Percentiles rank a stretch among this genome's conserved stretches.
phyloP scores from a whole-genome alignment of 208 protist genomes.

The Blastocrithidia nonstop region DNA sequence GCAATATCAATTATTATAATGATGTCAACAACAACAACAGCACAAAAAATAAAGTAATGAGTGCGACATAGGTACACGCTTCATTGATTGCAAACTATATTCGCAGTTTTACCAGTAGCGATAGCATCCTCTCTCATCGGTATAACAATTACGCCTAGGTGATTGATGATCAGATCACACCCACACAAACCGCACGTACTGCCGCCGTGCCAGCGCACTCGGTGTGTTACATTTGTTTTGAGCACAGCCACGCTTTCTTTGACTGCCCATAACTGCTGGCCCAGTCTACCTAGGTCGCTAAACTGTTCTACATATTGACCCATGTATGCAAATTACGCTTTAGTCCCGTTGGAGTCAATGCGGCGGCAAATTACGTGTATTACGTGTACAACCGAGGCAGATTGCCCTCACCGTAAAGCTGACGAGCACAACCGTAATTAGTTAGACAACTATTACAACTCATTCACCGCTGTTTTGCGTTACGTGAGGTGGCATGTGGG shows the following conservation, averaged over 20 bases:
- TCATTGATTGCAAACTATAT: too few species aligned
- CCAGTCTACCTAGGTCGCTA: conserved; percentile 18
- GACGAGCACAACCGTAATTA: neutral
- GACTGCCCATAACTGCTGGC: conserved; percentile 55
- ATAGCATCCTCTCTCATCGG: too few species aligned
- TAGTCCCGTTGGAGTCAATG: conserved; percentile 30
- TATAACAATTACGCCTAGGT: neutral
- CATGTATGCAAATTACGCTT: conserved; percentile 45
- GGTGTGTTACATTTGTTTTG: conserved; percentile 57
- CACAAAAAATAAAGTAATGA: neutral
- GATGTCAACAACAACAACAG: neutral
- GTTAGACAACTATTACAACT: conserved; percentile 4
- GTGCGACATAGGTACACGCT: too few species aligned
- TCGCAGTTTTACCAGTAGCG: too few species aligned
- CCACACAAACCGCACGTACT: conserved; percentile 10
- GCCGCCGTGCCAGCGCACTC: conserved; percentile 38
- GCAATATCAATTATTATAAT: neutral
- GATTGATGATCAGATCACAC: neutral
- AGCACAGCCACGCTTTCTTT: conserved; percentile 26
- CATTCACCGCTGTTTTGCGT: conserved; percentile 18
- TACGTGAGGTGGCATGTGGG: conserved; percentile 19
- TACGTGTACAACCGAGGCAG: conserved; percentile 39
- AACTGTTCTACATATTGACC: conserved; percentile 16
- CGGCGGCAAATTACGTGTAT: conserved; percentile 55
- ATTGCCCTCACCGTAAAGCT: neutral